Evolutionary conservation across 164 flowering plant species (phyloP).

Genomic region (Protea cynaroides): DNA sequence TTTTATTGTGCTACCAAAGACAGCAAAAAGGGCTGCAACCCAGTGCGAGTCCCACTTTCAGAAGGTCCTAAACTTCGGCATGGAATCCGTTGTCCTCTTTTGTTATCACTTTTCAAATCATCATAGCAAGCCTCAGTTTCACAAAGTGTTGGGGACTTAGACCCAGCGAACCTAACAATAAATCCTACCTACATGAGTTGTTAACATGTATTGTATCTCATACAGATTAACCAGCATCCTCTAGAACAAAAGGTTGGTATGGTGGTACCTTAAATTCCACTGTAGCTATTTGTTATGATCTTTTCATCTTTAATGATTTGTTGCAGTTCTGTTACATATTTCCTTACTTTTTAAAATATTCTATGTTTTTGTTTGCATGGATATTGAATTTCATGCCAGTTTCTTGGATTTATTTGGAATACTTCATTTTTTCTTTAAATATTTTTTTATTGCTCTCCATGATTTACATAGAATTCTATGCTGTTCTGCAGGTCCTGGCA

Average conservation of each 20-base stretch:
- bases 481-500: conserved; percentile 55
- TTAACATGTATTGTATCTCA: no score
- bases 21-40: no score
- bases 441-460: no score
- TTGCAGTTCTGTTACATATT: not conserved
- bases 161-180: not conserved
- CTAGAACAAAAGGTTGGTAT: not conserved
- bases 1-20: not conserved
- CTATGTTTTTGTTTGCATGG: not conserved
- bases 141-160: not conserved
- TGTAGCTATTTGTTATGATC: not conserved
- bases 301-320: not conserved
- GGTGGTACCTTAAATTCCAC: not conserved
- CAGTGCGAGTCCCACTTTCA: no score
- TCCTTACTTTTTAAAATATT: not conserved
- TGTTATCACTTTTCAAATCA: not conserved
- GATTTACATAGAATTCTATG: not conserved
- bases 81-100: not conserved
- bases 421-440: no score
- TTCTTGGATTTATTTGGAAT: no score
- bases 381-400: conserved; percentile 1
- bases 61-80: not conserved
- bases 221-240: not conserved
- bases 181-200: no score
- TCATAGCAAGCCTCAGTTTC: not conserved